A percentile compares a stretch with the other conserved stretches of the same genome.
Conservation (phyloP, 2,329 filamentous ascomycete genomes). For the Aspergillus neotritici region DNA sequence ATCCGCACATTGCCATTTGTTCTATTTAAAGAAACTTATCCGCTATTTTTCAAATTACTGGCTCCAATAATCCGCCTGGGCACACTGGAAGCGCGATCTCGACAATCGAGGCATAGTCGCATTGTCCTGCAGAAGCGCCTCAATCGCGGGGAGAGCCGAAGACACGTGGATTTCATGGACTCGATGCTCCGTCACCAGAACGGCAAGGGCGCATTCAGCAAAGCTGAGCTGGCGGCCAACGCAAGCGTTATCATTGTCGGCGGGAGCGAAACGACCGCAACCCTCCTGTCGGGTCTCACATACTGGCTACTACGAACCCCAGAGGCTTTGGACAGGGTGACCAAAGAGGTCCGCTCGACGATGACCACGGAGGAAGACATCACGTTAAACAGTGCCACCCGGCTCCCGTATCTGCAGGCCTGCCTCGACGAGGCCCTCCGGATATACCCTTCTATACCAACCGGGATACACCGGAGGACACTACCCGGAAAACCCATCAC, state of each 20-base stretch:
- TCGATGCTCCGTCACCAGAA: slow-evolving; percentile 12
- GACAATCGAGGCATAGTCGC: slow-evolving; percentile 1
- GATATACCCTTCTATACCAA: slow-evolving; percentile 31
- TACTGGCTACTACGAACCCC: slow-evolving; percentile 38
- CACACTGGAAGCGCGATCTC: not conserved
- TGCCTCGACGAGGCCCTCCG: slow-evolving; percentile 39
- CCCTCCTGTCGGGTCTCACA: slow-evolving; percentile 37
- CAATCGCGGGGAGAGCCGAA: not conserved
- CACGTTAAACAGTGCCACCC: slow-evolving; percentile 19
- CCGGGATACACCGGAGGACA: slow-evolving; percentile 10
- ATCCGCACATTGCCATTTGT: not conserved
- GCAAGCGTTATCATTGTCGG: slow-evolving; percentile 33
- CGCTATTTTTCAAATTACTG: not conserved
- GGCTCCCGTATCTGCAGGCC: slow-evolving; percentile 37
- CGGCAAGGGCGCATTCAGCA: slow-evolving; percentile 12
- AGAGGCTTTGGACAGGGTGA: slow-evolving; percentile 24
- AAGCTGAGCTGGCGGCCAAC: slow-evolving; percentile 32
- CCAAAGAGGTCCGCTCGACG: slow-evolving; percentile 34
- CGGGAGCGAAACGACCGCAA: slow-evolving; percentile 43
- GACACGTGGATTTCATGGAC: slow-evolving; percentile 12
- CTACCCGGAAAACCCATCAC: not conserved
- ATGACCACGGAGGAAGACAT: slow-evolving; percentile 26
- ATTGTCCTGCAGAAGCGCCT: slow-evolving; percentile 5
- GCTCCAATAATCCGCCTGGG: not conserved
- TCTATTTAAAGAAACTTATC: slow-evolving; percentile 1